Base-by-base conservation (phyloP, 2,329 filamentous ascomycete species). In the Sphaceloma murrayae region DNA sequence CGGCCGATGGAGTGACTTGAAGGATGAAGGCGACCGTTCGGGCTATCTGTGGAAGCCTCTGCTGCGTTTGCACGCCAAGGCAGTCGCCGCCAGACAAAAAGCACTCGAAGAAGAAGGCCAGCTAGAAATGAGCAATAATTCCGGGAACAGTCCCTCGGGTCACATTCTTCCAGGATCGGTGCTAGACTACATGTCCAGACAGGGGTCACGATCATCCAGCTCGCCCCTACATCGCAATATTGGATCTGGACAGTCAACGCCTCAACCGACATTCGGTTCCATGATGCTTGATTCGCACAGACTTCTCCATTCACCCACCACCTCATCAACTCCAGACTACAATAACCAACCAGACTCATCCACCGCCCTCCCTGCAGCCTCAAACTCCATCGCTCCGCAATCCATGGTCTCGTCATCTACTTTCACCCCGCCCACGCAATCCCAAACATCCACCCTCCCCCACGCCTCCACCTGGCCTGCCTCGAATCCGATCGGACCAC, bases 11-110 rank as follows among this genome's bases (percentile, higher is more conserved):
- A 53, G 48, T 52, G 58, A 57, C 42, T 51, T 51, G 13, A 39
- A 47, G 3, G 62, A 53, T 49, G 53, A 56, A 18, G 50, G 49
- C 11, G 42, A 49, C 11, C 50, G 53, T 6, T 69, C 68, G 42
- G 72, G 74, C 2, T 73, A 75, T 62, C 60, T 82, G 0, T 82
- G 79, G 78, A 71, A 73, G 32, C 78, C 78, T 1, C 62, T 83
- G 34, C 64, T 69, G 18, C 77, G 74, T 49, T 62, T 82, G 2
- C 73, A 81, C 61, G 67, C 67, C 10, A 76, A 75, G 54, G 78
- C 78, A 9, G 63, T 65, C 33, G 66, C 67, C 9, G 72, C 70
- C 32, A 65, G 77, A 38, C 64, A 68, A 31, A 68, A 68, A 45
- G 74, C 77, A 45, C 54, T 70, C 13, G 58, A 60, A 17, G 60